phyloP scores from a whole-genome alignment of 768 basidiomycete species.

The Suillus luteus region DNA sequence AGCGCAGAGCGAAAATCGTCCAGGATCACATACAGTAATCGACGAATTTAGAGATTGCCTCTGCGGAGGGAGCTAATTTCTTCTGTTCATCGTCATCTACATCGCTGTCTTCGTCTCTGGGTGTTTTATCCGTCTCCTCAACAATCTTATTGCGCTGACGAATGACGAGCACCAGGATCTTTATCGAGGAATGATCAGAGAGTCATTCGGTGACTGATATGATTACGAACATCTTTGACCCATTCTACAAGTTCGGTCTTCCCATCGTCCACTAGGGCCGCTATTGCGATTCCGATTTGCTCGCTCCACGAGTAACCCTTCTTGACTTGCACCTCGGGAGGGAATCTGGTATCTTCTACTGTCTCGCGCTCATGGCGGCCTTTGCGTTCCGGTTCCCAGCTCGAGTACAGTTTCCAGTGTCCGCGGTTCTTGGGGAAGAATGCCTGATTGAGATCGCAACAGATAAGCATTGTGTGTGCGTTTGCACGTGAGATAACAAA shows the following conservation, averaged over 20 bases:
- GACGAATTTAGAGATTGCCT: conserved; percentile 66
- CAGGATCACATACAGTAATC: conserved; percentile 65
- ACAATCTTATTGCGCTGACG: conserved; percentile 60
- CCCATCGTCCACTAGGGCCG: conserved; percentile 67
- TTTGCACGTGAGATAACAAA: conserved; percentile 25
- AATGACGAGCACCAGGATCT: conserved; percentile 68
- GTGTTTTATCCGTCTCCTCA: conserved; percentile 55
- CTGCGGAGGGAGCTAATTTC: conserved; percentile 55
- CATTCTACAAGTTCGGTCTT: conserved; percentile 70
- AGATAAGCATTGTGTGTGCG: conserved; percentile 25
- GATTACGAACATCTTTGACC: conserved; percentile 72
- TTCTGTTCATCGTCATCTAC: conserved; percentile 31
- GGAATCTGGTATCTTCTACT: conserved; percentile 43
- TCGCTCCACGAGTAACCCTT: conserved; percentile 89
- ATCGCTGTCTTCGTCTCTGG: conserved; percentile 40
- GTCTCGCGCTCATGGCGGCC: conserved; percentile 34
- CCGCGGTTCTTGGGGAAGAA: conserved; percentile 90
- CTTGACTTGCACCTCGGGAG: conserved; percentile 77
- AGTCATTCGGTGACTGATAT: conserved; percentile 19
- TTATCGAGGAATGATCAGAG: conserved; percentile 16
- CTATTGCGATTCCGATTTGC: conserved; percentile 85
- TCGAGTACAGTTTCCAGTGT: conserved; percentile 84
- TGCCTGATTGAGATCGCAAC: conserved; percentile 45
- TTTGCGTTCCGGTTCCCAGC: conserved; percentile 62
- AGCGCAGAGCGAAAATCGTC: conserved; percentile 5